Base-by-base conservation (phyloP, 768 basidiomycete species). In the Leucocoprinus leucothites region DNA sequence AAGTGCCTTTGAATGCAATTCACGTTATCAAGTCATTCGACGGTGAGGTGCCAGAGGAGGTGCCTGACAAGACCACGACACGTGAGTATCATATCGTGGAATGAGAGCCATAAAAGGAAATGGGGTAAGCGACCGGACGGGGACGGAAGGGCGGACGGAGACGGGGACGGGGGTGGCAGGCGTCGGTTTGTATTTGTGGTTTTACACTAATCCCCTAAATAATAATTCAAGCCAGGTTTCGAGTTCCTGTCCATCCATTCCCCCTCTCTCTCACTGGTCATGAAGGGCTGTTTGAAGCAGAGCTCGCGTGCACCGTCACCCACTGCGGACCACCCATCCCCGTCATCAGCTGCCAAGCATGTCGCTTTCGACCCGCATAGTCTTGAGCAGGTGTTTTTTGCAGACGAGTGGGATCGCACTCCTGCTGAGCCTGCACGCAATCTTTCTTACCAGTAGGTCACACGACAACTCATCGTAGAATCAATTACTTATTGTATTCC, bases 381-480 rank as follows among this genome's bases (percentile, higher is more conserved):
- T 51, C 69, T 72, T 11, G 82, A 86, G 57, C 76, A 87, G 64
- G 72, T 90, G 9, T 78, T 79, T 63, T 67, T 76, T 26, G 89
- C 86, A 2, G 89, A 91, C 65, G 86, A 87, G 53, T 90, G 89
- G 89, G 89, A 91, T 66, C 77, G 89, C 14, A 87, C 86, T 1
- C 88, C 89, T 2, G 76, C 78, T 1, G 84, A 87, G 38, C 82
- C 86, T 22, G 78, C 85, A 5, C 75, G 76, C 28, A 78, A 75
- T 57, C 69, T 90, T 60, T 77, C 81, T 2, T 90, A 88, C 64
- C 77, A 84, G 86, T 89, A 65, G 78, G 86, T 80, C 13, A 19
- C 26, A 43, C 60, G 51, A 46, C 52, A 45, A 11, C n/a, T 43
- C 26, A 34, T 28, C 21, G 43, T 51, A 51, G 42, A 24, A 35